Conservation (phyloP, 208 protist species). For the Acanthamoeba pearcei region DNA sequence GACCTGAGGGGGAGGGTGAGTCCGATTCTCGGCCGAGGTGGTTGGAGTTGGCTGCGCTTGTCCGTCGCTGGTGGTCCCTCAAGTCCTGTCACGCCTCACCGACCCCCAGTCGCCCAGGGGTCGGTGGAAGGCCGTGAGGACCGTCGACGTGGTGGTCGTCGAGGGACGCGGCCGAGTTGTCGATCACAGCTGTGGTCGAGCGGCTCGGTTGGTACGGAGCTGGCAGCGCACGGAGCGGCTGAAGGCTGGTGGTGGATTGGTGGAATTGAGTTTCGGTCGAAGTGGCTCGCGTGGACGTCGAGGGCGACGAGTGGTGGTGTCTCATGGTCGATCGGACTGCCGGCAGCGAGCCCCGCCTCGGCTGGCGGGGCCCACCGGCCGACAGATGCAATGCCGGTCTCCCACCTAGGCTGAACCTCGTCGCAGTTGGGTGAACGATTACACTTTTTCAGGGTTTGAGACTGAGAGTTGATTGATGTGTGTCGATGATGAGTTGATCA, state of each 20-base stretch:
- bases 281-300: slow-evolving; percentile 6
- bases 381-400: neutral
- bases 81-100: neutral
- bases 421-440: slow-evolving; percentile 15
- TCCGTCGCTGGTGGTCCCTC: neutral
- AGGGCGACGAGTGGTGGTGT: slow-evolving; percentile 27
- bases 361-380: neutral
- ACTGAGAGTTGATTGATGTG: neutral
- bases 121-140: neutral
- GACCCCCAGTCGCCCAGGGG: neutral
- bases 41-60: neutral
- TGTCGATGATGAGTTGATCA: neutral
- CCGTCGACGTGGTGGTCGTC: neutral
- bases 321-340: neutral
- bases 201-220: neutral
- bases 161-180: no score
- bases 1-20: neutral
- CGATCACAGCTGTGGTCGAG: no score
- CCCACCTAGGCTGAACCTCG: slow-evolving; percentile 51
- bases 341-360: neutral
- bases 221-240: neutral
- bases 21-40: neutral
- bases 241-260: slow-evolving; percentile 19
- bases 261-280: neutral
- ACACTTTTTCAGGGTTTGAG: neutral